phyloP scores from a whole-genome alignment of 2,329 filamentous ascomycete species.

The Beauveria australis region DNA sequence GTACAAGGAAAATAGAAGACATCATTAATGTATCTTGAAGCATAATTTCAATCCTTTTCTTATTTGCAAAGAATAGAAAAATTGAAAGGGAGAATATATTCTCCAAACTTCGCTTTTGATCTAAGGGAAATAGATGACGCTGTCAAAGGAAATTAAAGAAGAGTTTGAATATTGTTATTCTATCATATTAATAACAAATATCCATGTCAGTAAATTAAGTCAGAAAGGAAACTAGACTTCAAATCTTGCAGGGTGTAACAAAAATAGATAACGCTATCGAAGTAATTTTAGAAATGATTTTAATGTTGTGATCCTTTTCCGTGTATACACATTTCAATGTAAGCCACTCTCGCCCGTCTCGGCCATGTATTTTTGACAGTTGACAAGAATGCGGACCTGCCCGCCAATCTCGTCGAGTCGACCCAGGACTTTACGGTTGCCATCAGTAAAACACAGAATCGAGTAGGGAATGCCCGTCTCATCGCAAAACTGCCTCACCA shows the following conservation, averaged over 20 bases:
- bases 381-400: conserved; percentile 51
- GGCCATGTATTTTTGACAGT: conserved; percentile 46
- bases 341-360: conserved; percentile 37
- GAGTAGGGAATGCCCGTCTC: conserved; percentile 56
- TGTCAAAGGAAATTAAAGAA: neutral
- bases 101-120: neutral
- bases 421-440: conserved; percentile 45
- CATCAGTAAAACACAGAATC: conserved; percentile 52
- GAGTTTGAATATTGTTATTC: neutral
- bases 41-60: neutral
- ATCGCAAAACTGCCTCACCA: conserved; percentile 56
- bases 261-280: neutral
- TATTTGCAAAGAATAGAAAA: too few relatives aligned
- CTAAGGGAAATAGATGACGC: neutral
- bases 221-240: too few relatives aligned
- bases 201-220: neutral
- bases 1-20: neutral
- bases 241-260: neutral
- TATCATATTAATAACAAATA: too few relatives aligned
- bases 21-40: neutral
- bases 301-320: too few relatives aligned
- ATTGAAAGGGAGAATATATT: neutral
- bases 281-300: neutral
- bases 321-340: conserved; percentile 15
- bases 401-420: conserved; percentile 49